These are phyloP conservation scores for Uronychia setigera DNA, from an alignment of 73 alveolate genomes.

Conservation along the genomic window DNA sequence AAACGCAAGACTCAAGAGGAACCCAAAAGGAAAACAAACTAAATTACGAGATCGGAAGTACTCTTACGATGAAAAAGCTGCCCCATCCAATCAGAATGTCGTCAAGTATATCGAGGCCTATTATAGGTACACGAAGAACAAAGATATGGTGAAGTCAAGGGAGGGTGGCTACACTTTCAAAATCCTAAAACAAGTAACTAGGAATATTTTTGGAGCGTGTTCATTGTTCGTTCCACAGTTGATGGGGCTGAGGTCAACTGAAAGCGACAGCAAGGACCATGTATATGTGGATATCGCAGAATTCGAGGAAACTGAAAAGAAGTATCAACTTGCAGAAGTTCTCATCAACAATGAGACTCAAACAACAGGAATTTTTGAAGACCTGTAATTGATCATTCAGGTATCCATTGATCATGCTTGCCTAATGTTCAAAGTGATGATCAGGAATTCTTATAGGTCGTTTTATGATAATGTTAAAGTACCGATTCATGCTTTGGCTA, in stretches of 20 bases:
- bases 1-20: neutral
- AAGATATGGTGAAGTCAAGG: neutral
- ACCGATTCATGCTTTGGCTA: no score
- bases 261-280: neutral
- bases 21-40: neutral
- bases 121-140: neutral
- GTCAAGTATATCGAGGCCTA: neutral
- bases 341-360: constrained; percentile 18
- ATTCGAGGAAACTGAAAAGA: neutral
- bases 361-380: constrained; percentile 48
- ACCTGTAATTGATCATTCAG: constrained; percentile 25
- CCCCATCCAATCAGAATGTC: neutral
- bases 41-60: neutral
- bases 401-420: constrained; percentile 25
- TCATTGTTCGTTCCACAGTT: neutral
- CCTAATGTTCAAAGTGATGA: constrained; percentile 19
- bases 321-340: constrained; percentile 27
- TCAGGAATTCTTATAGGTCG: constrained; percentile 16
- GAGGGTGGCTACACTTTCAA: neutral
- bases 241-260: neutral
- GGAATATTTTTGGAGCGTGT: neutral
- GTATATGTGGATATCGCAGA: neutral
- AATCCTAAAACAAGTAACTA: neutral
- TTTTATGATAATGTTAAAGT: no score
- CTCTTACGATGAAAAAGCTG: neutral